Conservation (phyloP, 2,329 filamentous ascomycete genomes). For the Coniella vitis region DNA sequence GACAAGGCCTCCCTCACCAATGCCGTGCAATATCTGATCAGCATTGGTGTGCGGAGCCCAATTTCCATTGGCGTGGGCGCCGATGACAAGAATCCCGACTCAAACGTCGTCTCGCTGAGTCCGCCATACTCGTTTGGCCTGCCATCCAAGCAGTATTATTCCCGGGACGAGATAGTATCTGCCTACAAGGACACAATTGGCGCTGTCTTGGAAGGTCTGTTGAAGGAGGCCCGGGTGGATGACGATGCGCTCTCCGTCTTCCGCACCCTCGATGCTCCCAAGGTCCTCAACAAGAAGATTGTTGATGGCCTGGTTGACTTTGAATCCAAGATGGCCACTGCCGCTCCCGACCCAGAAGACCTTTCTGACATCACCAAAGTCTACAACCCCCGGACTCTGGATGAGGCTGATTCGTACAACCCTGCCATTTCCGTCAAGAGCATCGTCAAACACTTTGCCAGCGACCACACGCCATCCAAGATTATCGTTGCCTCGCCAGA, state of each 20-base stretch:
- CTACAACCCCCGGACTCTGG: constrained; percentile 13
- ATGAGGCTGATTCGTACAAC: constrained; percentile 14
- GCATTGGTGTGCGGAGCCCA: constrained; percentile 28
- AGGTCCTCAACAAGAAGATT: constrained; percentile 21
- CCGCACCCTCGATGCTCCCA: constrained; percentile 21
- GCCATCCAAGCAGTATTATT: constrained; percentile 55
- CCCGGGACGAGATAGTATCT: constrained; percentile 43
- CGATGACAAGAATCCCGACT: constrained; percentile 37
- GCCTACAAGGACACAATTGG: constrained; percentile 42
- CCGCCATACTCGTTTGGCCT: constrained; percentile 48
- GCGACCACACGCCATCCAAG: constrained; percentile 12
- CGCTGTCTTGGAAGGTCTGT: constrained; percentile 27
- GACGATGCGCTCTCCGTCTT: constrained; percentile 15
- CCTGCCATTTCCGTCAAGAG: constrained; percentile 16
- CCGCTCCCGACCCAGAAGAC: constrained; percentile 16
- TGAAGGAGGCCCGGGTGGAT: constrained; percentile 1
- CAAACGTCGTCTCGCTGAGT: constrained; percentile 31
- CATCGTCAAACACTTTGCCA: constrained; percentile 13
- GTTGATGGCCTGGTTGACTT: constrained; percentile 22
- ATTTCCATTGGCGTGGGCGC: constrained; percentile 34
- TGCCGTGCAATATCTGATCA: constrained; percentile 37
- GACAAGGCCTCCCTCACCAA: constrained; percentile 22
- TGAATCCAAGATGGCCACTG: constrained; percentile 17
- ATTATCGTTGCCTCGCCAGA: constrained; percentile 30
- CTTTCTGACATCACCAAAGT: constrained; percentile 16